Base-by-base conservation (phyloP, 2,329 filamentous ascomycete genomes). In the Botrytis medusae region DNA sequence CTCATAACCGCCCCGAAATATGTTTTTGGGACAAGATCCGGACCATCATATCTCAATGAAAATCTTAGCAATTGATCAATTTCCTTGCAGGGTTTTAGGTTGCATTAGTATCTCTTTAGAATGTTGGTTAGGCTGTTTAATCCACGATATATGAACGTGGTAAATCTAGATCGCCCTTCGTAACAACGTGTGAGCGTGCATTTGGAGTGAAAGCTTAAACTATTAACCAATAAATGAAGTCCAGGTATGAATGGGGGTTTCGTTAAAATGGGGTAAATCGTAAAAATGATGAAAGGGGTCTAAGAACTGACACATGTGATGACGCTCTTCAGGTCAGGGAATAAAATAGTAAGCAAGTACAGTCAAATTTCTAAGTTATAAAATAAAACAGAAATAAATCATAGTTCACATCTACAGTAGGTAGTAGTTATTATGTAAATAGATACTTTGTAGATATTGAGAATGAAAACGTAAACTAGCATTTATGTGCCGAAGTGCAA, bases 91-190 rank as follows among this genome's bases (percentile, higher is more conserved):
- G 37, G 22, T 37, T 46, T 65, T 48, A 37, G 37, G 44, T 40
- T 70, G 32, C 22, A 62, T 61, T 48, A 51, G 63, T 18, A 51
- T 8, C 2, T 22, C 25, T 25, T 48, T 51, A 67, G n/a, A 37
- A 22, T 51, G 64, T 37, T 29, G 5, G 22, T 62, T 62, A 46
- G 51, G n/a, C 57, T 54, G 46, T 48, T 29, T 60, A 40, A 54
- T n/a, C 71, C 51, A 72, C 71, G 71, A 67, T 57, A 32, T 32
- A 29, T 68, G 51, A 72, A 72, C 71, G 71, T 72, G 71, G 71
- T 37, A 59, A 72, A 72, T 72, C 62, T 68, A 72, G 71, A 68
- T 72, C 54, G 14, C 48, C 59, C 51, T 71, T 64, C 46, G 51
- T 40, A 65, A 54, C 32, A 64, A 51, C 44, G 69, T 71, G 69